Evolutionary conservation across 148 eudicot species (phyloP), one percentile per base, ranked within the genome.

Genomic region (Pouteria glomerata): DNA sequence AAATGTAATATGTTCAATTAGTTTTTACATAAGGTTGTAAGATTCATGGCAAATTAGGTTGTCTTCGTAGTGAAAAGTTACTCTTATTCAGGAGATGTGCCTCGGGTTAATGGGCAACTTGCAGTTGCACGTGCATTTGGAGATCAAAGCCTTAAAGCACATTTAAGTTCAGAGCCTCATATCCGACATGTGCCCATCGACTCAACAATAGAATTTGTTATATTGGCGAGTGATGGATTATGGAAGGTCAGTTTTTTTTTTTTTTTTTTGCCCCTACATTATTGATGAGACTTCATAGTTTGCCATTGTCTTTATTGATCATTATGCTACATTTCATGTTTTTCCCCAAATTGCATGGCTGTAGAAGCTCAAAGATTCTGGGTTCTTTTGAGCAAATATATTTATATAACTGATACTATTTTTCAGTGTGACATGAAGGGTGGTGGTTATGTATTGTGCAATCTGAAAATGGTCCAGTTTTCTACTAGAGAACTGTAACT

Each of bases 41-140:
- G 23, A 1, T 0, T 50, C 3, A 60, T 18, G 14, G 5, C 21
- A 34, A 60, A 60, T 0, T 15, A 34, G 23, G 2, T 33, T 3
- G 21, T 60, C 41, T 11, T 60, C 34, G 3, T 33, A 19, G 24
- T 34, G 42, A 60, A 60, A 16, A 16, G 7, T 35, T n/a, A 62
- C 19, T 30, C 19, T 67, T 37, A 31, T 24, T 56, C 61, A 81
- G 84, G 84, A 26, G 84, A 81, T 68, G 84, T 81, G 44, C 81
- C 84, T 53, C 76, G 84, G 27, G 81, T 81, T 47, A 81, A 81
- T 51, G 84, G 84, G 14, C 84, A 81, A 63, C 78, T 81, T 65
- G 84, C 84, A 23, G 84, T 81, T 42, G 81, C 84, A 70, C 84
- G 84, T 29, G 84, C 84, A 39, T 81, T 81, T 68, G 84, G 84